Evolutionary conservation across 208 protist genomes (phyloP), one percentile per base, ranked within the genome.

Genomic region (Leishmania gerbilli): DNA sequence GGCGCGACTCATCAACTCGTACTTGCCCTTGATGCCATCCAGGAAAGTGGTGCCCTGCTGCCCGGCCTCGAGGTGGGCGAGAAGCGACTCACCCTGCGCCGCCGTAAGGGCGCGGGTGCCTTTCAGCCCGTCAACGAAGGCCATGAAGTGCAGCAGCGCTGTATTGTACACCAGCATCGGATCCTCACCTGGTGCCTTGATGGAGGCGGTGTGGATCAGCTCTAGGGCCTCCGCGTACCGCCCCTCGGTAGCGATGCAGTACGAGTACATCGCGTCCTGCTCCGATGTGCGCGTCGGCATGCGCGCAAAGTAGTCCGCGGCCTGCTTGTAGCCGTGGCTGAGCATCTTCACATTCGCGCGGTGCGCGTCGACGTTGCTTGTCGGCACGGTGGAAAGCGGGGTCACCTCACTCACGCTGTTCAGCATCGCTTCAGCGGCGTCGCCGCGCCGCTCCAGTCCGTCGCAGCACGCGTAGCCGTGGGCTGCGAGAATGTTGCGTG

Each of bases 391-490:
- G 55, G 80, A 88, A 64, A 96, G 95, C n/a, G 92, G 83, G 64
- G 77, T 78, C 65, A 94, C 88, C 81, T 95, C 92, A 49, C 90
- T 88, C 37, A 97, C 89, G 53, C 87, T 88, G 71, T 95, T 87
- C 60, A 97, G 85, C 42, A 96, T 83, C 31, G 88, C 91, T 84
- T 95, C 90, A 34, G 87, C 92, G 17, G 77, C 86, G 60, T 95
- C 91, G 78, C 87, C 84, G 58, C 91, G 74, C 17, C 83, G 84
- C 80, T 93, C 91, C 0, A 96, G 79, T 31, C 89, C 92, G 42
- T 95, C 79, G 87, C 94, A 97, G 85, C 92, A 97, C 58, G 92
- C 92, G 58, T 95, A 81, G 49, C 94, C 94, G 83, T 97, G 94
- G 6, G 92, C 92, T 1, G 92, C 94, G 7, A 96, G 78, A 17